Percentiles rank a stretch among this genome's conserved stretches.
These are phyloP conservation scores for Russula emetica DNA, from an alignment of 768 basidiomycete genomes.

Conservation along the genomic window DNA sequence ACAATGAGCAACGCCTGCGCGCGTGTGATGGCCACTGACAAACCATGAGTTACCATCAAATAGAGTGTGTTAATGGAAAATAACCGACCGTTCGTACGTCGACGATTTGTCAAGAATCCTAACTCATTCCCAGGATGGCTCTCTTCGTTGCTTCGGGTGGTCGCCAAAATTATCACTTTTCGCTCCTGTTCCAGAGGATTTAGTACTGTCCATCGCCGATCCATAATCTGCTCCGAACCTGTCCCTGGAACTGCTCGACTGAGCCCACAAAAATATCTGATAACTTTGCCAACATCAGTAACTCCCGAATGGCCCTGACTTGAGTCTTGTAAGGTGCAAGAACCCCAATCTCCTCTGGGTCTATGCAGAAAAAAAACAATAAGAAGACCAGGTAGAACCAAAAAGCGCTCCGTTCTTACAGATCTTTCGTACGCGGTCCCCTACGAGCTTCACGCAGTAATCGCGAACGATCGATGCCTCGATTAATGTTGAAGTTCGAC, in stretches of 20 bases:
- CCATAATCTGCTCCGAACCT: constrained; percentile 30
- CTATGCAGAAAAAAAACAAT: constrained; percentile 21
- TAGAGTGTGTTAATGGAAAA: not conserved
- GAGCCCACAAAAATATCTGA: constrained; percentile 36
- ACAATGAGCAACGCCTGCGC: constrained; percentile 60
- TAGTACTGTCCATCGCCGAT: not conserved
- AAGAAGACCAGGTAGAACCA: not conserved
- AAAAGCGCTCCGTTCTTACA: constrained; percentile 28
- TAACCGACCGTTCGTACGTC: constrained; percentile 39
- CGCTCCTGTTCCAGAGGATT: constrained; percentile 34
- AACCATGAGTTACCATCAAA: not conserved
- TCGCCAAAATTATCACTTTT: constrained; percentile 37
- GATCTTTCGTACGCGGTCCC: constrained; percentile 32
- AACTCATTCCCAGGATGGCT: constrained; percentile 31
- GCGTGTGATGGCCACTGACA: constrained; percentile 58
- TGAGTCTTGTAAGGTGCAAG: constrained; percentile 42
- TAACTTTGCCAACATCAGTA: constrained; percentile 26
- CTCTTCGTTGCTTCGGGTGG: constrained; percentile 35
- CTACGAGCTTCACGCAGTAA: constrained; percentile 34
- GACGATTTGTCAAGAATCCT: constrained; percentile 38
- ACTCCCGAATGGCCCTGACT: constrained; percentile 33
- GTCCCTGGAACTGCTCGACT: constrained; percentile 43
- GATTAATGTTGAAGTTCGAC: constrained; percentile 39
- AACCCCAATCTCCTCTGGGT: constrained; percentile 36
- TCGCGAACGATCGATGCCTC: constrained; percentile 37